Evolutionary conservation across 2,329 filamentous ascomycete genomes (phyloP), one percentile per base, ranked within the genome.

Genomic region (Ceratocystis alfenasii): DNA sequence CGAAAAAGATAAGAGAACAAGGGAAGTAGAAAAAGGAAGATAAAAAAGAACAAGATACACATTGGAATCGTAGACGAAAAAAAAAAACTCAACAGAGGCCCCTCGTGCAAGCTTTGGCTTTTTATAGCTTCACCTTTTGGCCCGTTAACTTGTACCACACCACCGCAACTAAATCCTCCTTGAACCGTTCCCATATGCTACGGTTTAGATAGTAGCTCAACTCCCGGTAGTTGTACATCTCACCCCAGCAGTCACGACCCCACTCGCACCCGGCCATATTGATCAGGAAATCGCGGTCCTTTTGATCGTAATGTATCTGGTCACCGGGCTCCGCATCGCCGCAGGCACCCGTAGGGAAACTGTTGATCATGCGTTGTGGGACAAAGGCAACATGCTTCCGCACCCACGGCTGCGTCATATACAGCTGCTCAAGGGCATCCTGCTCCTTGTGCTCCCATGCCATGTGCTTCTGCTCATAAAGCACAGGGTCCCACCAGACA

Each of bases 401-500:
- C 65, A 97, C 85, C 92, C 94, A 99, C 0, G 94, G 90, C 74
- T 97, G 93, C 65, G 87, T 88, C 66, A 81, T 83, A 77, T 99
- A 99, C 69, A 99, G 81, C 76, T 95, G 88, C 77, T 96, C 92
- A 53, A 99, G 78, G 1, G 92, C 90, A 73, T 97, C 92, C 76
- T 99, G 94, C 75, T 99, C 94, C 75, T 97, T 97, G 79, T 99
- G 94, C 73, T 94, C 92, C 94, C 94, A 99, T 69, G 94, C 84
- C 92, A 96, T 96, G 75, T 99, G 94, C 74, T 91, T 95, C 77
- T 99, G 94, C 77, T 99, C 94, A 75, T 99, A 99, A 66, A 88
- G 85, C 36, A 97, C 92, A 0, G 94, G 94, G 72, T 99, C 94
- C 94, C 94, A 99, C 94, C 94, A 99, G 64, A 96, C 83, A 73